Evolutionary conservation across 148 eudicot genomes (phyloP).

Genomic region (Fagopyrum esculentum): DNA sequence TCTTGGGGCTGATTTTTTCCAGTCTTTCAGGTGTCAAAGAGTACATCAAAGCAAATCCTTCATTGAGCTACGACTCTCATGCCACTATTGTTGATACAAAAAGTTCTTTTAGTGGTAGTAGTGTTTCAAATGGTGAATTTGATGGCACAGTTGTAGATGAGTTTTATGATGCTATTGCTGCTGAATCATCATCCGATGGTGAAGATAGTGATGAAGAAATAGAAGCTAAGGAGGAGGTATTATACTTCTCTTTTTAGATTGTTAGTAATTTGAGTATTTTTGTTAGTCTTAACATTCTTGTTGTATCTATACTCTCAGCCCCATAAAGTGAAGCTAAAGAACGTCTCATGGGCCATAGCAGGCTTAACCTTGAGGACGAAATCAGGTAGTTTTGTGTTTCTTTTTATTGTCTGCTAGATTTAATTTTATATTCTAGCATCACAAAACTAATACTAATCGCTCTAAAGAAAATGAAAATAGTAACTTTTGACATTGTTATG

Average conservation of each 20-base stretch:
- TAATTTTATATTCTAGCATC: not conserved
- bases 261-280: not conserved
- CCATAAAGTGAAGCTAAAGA: constrained; percentile 57
- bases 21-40: constrained; percentile 6
- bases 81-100: constrained; percentile 12
- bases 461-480: no score
- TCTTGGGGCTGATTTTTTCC: not conserved
- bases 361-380: constrained; percentile 38
- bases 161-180: constrained; percentile 10
- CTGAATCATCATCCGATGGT: constrained; percentile 13
- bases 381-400: constrained; percentile 40
- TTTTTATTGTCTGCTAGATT: not conserved
- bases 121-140: constrained; percentile 2
- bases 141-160: constrained; percentile 7
- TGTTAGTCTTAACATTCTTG: not conserved
- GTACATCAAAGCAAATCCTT: constrained; percentile 12
- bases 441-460: not conserved
- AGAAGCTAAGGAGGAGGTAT: not conserved
- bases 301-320: constrained; percentile 28
- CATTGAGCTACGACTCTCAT: not conserved
- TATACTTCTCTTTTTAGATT: not conserved
- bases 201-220: constrained; percentile 1
- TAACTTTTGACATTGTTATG: not conserved
- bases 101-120: constrained; percentile 2
- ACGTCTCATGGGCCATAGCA: constrained; percentile 65